Conservation (phyloP, 108 stramenopile species). For the Skeletonema costatum region DNA sequence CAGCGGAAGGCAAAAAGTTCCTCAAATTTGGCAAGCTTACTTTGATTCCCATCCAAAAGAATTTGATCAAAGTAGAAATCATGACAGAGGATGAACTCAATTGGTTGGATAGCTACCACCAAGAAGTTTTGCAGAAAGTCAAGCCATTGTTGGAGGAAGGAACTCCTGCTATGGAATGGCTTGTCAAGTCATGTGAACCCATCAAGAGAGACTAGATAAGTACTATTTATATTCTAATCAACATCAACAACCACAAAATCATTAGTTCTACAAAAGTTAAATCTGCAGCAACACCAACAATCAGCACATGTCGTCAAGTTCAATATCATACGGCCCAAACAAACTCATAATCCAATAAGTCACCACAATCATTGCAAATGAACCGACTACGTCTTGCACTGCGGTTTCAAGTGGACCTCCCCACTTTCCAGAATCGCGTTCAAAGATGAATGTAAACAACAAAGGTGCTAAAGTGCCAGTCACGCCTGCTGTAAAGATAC, state of each 20-base stretch:
- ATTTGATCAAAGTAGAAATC: constrained; percentile 73
- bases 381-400: constrained; percentile 69
- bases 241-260: not conserved
- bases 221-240: not conserved
- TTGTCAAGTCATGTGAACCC: constrained; percentile 71
- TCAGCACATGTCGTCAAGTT: constrained; percentile 53
- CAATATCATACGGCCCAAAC: constrained; percentile 54
- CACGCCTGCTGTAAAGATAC: constrained; percentile 58
- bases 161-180: constrained; percentile 78
- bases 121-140: constrained; percentile 75
- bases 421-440: constrained; percentile 63
- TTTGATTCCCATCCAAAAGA: constrained; percentile 90
- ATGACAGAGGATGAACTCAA: constrained; percentile 79
- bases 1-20: constrained; percentile 62
- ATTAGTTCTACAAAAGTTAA: not conserved
- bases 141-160: constrained; percentile 71
- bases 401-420: constrained; percentile 68
- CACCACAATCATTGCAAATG: constrained; percentile 67
- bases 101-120: constrained; percentile 90
- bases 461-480: constrained; percentile 71
- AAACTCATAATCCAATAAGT: constrained; percentile 52
- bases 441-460: constrained; percentile 58
- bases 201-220: constrained; percentile 49
- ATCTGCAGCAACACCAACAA: not conserved
- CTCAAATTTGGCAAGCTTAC: constrained; percentile 84